phyloP scores from a whole-genome alignment of 2,329 filamentous ascomycete genomes.

The Triangularia verruculosa region DNA sequence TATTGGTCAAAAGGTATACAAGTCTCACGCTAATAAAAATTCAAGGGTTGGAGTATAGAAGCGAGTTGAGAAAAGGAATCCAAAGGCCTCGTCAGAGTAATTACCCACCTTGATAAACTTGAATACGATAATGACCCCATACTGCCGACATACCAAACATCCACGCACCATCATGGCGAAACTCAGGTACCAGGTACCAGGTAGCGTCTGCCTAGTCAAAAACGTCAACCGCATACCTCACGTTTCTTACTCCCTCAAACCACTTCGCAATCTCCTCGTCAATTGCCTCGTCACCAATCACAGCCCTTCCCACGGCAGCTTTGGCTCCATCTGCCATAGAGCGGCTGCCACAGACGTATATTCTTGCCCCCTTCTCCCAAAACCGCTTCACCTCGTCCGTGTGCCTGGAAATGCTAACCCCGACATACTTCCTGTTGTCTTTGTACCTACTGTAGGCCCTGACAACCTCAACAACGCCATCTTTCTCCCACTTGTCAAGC shows the following conservation, averaged over 20 bases:
- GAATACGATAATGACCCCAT: no score
- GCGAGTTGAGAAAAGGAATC: no score
- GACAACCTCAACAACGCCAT: slow-evolving; percentile 59
- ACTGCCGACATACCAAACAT: no score
- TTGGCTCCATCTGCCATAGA: slow-evolving; percentile 42
- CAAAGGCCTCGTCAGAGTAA: no score
- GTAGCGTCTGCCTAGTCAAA: slow-evolving; percentile 54
- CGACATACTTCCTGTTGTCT: slow-evolving; percentile 34
- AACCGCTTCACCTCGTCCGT: slow-evolving; percentile 32
- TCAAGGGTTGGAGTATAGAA: no score
- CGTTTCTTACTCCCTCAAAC: slow-evolving; percentile 51
- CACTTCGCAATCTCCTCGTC: slow-evolving; percentile 43
- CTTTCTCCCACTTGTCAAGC: slow-evolving; percentile 55
- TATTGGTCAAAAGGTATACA: no score
- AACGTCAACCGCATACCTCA: slow-evolving; percentile 59
- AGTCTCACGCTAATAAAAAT: no score
- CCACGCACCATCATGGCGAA: no score
- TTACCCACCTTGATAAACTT: no score
- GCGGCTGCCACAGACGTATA: slow-evolving; percentile 61
- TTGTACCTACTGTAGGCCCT: slow-evolving; percentile 54
- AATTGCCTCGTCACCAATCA: slow-evolving; percentile 33
- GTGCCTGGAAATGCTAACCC: slow-evolving; percentile 50
- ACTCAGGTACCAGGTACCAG: no score
- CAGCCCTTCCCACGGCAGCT: slow-evolving; percentile 35
- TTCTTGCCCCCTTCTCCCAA: slow-evolving; percentile 42